Evolutionary conservation across 164 flowering plant species (phyloP).

Genomic region (Vitis labrusca): DNA sequence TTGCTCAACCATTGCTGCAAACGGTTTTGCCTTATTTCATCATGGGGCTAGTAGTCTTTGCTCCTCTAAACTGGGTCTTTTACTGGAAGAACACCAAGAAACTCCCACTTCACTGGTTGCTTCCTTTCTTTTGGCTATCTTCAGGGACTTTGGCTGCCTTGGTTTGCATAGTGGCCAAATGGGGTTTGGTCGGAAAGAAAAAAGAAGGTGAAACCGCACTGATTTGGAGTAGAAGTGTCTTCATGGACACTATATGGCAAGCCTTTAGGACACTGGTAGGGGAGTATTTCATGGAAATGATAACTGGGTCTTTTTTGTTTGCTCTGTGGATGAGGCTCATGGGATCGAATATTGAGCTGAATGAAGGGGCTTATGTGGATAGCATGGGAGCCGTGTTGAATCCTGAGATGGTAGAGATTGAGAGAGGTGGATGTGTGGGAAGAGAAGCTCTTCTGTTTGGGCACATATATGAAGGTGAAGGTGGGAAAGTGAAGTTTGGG

Average conservation of each 20-base stretch:
- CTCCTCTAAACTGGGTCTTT: slow-evolving; percentile 43
- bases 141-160: slow-evolving; percentile 51
- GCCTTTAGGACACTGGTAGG: slow-evolving; percentile 64
- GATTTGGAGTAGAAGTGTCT: slow-evolving; percentile 57
- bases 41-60: slow-evolving; percentile 44
- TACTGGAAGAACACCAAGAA: slow-evolving; percentile 27
- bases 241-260: slow-evolving; percentile 78
- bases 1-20: slow-evolving; percentile 63
- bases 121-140: slow-evolving; percentile 59
- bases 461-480: slow-evolving; percentile 80
- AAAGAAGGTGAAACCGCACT: slow-evolving; percentile 45
- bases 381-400: slow-evolving; percentile 63
- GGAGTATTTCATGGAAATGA: slow-evolving; percentile 75
- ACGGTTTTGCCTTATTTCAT: slow-evolving; percentile 58
- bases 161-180: slow-evolving; percentile 53
- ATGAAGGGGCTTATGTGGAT: slow-evolving; percentile 58
- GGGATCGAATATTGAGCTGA: slow-evolving; percentile 55
- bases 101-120: slow-evolving; percentile 39
- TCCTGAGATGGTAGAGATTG: slow-evolving; percentile 85
- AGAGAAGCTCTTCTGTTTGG: slow-evolving; percentile 74
- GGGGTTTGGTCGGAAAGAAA: slow-evolving; percentile 63
- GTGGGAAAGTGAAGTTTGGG: slow-evolving; percentile 67
- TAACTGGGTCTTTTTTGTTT: slow-evolving; percentile 54
- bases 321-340: slow-evolving; percentile 63
- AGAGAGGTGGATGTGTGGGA: slow-evolving; percentile 63